Conservation (phyloP, 2,329 filamentous ascomycete genomes). For the Diatrype stigma region DNA sequence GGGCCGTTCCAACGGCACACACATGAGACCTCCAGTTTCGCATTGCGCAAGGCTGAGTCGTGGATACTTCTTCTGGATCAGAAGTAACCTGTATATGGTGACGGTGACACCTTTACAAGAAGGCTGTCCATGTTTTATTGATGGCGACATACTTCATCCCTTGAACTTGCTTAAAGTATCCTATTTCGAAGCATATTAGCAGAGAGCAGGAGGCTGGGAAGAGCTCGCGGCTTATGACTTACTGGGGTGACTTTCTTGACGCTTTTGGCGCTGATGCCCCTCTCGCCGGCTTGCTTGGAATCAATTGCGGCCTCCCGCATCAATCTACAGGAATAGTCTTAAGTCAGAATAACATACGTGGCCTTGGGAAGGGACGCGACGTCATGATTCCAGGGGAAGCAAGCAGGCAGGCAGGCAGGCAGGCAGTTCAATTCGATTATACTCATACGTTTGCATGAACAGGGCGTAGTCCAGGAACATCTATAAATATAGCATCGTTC, state of each 20-base stretch:
- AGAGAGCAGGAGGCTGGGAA: neutral
- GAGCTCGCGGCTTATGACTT: constrained; percentile 28
- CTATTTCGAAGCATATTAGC: constrained; percentile 32
- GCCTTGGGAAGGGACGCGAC: too few species aligned
- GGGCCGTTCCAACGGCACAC: too few species aligned
- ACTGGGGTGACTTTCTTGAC: constrained; percentile 76
- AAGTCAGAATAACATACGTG: too few species aligned
- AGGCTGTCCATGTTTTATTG: neutral
- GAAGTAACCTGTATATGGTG: too few species aligned
- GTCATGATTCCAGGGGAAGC: too few species aligned
- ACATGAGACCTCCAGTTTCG: too few species aligned
- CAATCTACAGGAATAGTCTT: constrained; percentile 45
- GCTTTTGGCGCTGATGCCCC: constrained; percentile 68
- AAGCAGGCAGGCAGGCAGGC: neutral
- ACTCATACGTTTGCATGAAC: constrained; percentile 64
- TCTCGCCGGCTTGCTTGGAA: constrained; percentile 69
- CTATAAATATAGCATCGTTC: constrained; percentile 44
- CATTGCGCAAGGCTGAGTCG: too few species aligned
- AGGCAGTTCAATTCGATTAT: neutral
- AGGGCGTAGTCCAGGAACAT: constrained; percentile 81
- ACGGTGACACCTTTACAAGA: too few species aligned
- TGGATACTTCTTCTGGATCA: too few species aligned
- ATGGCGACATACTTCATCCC: constrained; percentile 41
- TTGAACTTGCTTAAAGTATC: constrained; percentile 65
- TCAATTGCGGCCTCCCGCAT: constrained; percentile 77